Percentiles rank a stretch among this genome's conserved stretches.
Evolutionary conservation across 805 yeast genomes (phyloP).

Genomic region (Ascoidea rubescens): DNA sequence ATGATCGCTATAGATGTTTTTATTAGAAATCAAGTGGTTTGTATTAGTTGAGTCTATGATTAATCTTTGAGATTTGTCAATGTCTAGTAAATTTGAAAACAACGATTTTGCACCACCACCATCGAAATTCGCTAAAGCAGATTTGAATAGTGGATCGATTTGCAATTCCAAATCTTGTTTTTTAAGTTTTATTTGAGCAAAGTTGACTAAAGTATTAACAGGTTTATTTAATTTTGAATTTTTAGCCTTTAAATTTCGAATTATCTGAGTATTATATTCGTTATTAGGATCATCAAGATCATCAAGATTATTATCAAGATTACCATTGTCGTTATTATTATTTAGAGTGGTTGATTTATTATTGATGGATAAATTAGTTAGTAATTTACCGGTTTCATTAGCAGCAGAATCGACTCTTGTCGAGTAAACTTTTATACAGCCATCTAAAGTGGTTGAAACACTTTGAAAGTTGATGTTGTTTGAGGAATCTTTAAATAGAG

Average conservation of each 20-base stretch:
- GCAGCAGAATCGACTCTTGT: slow-evolving; percentile 88
- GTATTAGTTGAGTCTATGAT: too few relatives aligned
- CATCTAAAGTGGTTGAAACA: slow-evolving; percentile 85
- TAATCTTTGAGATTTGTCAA: slow-evolving; percentile 21
- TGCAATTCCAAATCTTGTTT: slow-evolving; percentile 49
- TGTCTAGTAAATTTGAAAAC: slow-evolving; percentile 43
- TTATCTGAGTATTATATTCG: slow-evolving; percentile 10
- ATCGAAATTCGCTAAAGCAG: slow-evolving; percentile 64
- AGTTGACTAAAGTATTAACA: slow-evolving; percentile 33
- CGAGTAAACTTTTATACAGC: slow-evolving; percentile 86
- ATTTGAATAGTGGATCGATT: slow-evolving; percentile 64
- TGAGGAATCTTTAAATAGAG: slow-evolving; percentile 41
- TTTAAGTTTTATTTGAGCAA: slow-evolving; percentile 35
- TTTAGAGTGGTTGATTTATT: slow-evolving; percentile 7
- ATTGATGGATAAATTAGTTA: slow-evolving; percentile 56
- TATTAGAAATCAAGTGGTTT: too few relatives aligned
- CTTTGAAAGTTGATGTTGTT: slow-evolving; percentile 68
- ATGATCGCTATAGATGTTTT: too few relatives aligned
- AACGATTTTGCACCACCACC: slow-evolving; percentile 74
- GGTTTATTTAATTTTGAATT: slow-evolving; percentile 14
- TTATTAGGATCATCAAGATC: slow-evolving; percentile 12
- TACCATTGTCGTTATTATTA: too few relatives aligned
- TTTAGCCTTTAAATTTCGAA: slow-evolving; percentile 13
- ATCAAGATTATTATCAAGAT: slow-evolving; percentile 9
- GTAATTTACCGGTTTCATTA: slow-evolving; percentile 72